These are phyloP conservation scores for Lachnellula cervina DNA, from an alignment of 2,329 filamentous ascomycete genomes.

Conservation along the genomic window DNA sequence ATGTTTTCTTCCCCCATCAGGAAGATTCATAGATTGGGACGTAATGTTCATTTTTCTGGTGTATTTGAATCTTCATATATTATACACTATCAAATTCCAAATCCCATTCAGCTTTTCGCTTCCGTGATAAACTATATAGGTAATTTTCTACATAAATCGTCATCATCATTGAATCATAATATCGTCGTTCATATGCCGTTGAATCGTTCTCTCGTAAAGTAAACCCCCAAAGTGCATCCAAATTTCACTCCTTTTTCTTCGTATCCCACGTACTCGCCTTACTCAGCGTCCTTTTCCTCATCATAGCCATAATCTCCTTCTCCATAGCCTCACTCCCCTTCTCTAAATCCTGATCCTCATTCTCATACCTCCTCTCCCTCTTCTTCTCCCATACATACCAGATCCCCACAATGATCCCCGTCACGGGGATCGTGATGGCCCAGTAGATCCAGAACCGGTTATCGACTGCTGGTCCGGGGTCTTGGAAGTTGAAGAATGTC, in stretches of 20 bases:
- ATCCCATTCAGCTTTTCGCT: not conserved
- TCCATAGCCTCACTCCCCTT: conserved; percentile 28
- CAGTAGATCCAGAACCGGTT: conserved; percentile 59
- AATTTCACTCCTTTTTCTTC: conserved; percentile 4
- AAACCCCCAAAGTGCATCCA: not conserved
- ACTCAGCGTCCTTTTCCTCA: conserved; percentile 28
- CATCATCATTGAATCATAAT: not conserved
- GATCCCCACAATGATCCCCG: conserved; percentile 47
- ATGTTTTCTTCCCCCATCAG: too few species aligned
- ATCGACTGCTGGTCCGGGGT: conserved; percentile 33
- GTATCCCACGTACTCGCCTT: conserved; percentile 24
- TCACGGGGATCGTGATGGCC: conserved; percentile 54
- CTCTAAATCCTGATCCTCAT: conserved; percentile 27
- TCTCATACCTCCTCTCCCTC: conserved; percentile 17
- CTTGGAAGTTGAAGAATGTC: conserved; percentile 61
- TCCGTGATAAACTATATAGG: not conserved
- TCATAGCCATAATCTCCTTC: conserved; percentile 25
- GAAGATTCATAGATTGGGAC: too few species aligned
- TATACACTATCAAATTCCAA: not conserved
- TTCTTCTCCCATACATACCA: conserved; percentile 44
- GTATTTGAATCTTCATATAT: too few species aligned
- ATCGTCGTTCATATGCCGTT: not conserved
- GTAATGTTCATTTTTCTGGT: too few species aligned
- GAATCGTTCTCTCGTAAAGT: not conserved
- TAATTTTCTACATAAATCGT: not conserved